A percentile compares a stretch with the other conserved stretches of the same genome.
Conservation (phyloP, 2,329 filamentous ascomycete species). For the Fusarium goolgardi region DNA sequence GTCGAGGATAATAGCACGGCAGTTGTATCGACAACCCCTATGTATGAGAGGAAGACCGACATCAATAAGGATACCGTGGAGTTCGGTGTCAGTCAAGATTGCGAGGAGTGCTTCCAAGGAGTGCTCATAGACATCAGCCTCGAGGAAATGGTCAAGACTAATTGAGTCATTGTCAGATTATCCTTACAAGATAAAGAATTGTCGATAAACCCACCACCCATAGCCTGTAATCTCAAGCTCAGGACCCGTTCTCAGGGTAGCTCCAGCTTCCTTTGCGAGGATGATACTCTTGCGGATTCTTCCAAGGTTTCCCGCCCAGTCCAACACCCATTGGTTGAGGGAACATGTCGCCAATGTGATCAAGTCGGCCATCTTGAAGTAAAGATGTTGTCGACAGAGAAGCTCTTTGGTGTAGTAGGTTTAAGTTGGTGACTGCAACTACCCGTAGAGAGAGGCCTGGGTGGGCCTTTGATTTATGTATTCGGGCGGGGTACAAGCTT, state of each 20-base stretch:
- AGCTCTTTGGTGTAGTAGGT: neutral
- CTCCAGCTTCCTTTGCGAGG: slow-evolving; percentile 68
- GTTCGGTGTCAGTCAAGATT: slow-evolving; percentile 50
- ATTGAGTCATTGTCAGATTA: neutral
- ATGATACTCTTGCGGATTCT: slow-evolving; percentile 73
- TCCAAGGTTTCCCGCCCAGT: slow-evolving; percentile 65
- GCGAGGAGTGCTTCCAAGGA: slow-evolving; percentile 49
- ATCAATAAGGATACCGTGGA: slow-evolving; percentile 55
- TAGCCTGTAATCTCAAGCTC: slow-evolving; percentile 60
- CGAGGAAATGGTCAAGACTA: slow-evolving; percentile 73
- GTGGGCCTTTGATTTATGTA: slow-evolving; percentile 27
- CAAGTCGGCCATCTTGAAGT: slow-evolving; percentile 30
- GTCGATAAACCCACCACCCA: slow-evolving; percentile 23
- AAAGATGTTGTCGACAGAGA: neutral
- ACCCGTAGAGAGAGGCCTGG: neutral
- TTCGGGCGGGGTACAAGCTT: slow-evolving; percentile 32
- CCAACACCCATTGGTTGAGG: slow-evolving; percentile 53
- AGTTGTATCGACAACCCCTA: slow-evolving; percentile 52
- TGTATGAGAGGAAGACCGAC: slow-evolving; percentile 58
- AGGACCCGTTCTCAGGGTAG: slow-evolving; percentile 70
- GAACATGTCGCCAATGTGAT: slow-evolving; percentile 52
- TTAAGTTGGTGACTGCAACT: neutral
- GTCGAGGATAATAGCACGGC: slow-evolving; percentile 58
- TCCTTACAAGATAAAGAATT: neutral
- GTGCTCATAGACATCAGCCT: slow-evolving; percentile 54